Evolutionary conservation across 2,329 filamentous ascomycete genomes (phyloP), one percentile per base, ranked within the genome.

Genomic region (Neurospora sp.): DNA sequence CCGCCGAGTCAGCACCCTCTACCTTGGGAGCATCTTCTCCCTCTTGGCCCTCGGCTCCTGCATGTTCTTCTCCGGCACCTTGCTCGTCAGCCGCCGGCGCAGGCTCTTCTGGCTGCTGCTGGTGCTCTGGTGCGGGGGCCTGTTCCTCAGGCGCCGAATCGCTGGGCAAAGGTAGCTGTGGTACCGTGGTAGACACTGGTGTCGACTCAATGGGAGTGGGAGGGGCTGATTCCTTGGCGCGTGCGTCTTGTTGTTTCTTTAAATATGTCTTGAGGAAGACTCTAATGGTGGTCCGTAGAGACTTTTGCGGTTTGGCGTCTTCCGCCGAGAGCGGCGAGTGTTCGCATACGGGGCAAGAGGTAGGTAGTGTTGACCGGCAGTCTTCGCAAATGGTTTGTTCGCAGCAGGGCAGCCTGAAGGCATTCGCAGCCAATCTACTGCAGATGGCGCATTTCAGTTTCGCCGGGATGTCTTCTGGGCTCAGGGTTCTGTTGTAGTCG

Each of bases 371-470:
- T 8, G 88, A 84, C 80, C 97, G 93, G 79, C 96, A 99, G 74
- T 84, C 86, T 77, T 95, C 91, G 84, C 96, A 98, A 70, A 98
- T 97, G 52, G 92, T 90, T 78, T 97, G 95, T 77, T 97, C 96
- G 80, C 96, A 99, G 81, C 96, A 99, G 1, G 94, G 92, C 37
- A 97, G 85, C 73, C 94, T 92, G 79, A 93, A 97, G 8, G 95
- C 92, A 79, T 97, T 96, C 73, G 97, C 84, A 38, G 93, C 94
- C 70, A 98, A 85, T 80, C 92, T 93, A 82, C 91, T 96, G 82
- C 96, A 99, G 75, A 93, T 92, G 68, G 93, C 93, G 84, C 96
- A 99, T 81, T 94, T 91, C 73, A 99, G 87, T 84, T 97, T 97
- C 77, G 94, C 93, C n/a, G 96, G 96, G 70, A 97, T 93, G 72